These are phyloP conservation scores for Saccharomyces eubayanus DNA, from an alignment of 805 yeast genomes.

Conservation along the genomic window DNA sequence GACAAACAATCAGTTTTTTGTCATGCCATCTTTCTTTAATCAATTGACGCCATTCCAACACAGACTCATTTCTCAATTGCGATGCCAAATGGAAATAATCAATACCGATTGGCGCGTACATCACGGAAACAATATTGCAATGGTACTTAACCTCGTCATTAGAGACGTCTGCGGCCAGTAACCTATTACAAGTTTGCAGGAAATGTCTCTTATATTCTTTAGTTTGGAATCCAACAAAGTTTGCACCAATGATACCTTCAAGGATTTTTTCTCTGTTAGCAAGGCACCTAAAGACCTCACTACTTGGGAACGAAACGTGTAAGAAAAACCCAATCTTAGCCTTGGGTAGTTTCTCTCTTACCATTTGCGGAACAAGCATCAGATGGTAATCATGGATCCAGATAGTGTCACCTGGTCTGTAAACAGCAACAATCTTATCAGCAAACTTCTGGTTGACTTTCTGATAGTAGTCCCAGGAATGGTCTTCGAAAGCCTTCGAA, in stretches of 20 bases:
- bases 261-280: conserved; percentile 76
- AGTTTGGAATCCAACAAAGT: conserved; percentile 81
- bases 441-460: conserved; percentile 73
- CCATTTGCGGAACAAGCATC: conserved; percentile 76
- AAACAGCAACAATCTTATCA: conserved; percentile 56
- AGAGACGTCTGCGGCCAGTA: conserved; percentile 75
- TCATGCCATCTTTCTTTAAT: conserved; percentile 72
- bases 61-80: conserved; percentile 41
- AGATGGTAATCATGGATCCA: conserved; percentile 96
- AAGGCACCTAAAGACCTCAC: conserved; percentile 88
- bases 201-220: conserved; percentile 91
- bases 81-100: conserved; percentile 52
- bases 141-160: conserved; percentile 50
- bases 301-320: conserved; percentile 91
- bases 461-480: conserved; percentile 83
- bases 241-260: conserved; percentile 82
- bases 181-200: conserved; percentile 77
- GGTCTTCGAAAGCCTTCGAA: conserved; percentile 90
- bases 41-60: conserved; percentile 55
- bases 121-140: conserved; percentile 50
- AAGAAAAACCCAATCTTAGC: conserved; percentile 88
- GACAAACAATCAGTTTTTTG: conserved; percentile 65
- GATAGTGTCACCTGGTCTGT: conserved; percentile 66
- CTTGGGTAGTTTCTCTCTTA: conserved; percentile 62
- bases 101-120: conserved; percentile 68